Conservation (phyloP, 1,284 basidiomycete species). For the Grifola frondosa region DNA sequence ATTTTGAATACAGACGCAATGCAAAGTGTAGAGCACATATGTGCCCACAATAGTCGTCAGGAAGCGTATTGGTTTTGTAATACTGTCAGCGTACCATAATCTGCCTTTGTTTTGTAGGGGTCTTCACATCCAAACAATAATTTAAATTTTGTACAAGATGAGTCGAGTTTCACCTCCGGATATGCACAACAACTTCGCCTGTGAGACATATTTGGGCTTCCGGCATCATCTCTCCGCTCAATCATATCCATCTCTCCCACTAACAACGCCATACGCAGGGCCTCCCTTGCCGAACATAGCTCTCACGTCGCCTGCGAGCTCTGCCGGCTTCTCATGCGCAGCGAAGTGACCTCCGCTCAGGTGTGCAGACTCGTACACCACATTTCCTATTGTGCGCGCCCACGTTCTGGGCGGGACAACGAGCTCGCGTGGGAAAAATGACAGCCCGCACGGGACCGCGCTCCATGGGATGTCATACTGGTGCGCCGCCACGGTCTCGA, state of each 20-base stretch:
- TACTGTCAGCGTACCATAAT: too few relatives aligned
- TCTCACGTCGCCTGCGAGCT: slow-evolving; percentile 28
- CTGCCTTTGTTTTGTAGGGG: background rate
- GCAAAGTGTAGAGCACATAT: too few relatives aligned
- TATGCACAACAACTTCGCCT: too few relatives aligned
- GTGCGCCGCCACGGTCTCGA: slow-evolving; percentile 31
- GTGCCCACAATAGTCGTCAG: too few relatives aligned
- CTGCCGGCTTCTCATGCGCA: slow-evolving; percentile 29
- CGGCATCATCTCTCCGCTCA: too few relatives aligned
- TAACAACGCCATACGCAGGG: slow-evolving; percentile 27
- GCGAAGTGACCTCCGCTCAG: slow-evolving; percentile 33
- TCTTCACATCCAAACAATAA: background rate
- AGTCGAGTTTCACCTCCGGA: too few relatives aligned
- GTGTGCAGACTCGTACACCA: slow-evolving; percentile 28
- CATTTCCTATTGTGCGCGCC: slow-evolving; percentile 27
- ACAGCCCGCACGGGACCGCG: slow-evolving; percentile 46
- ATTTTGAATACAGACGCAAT: too few relatives aligned
- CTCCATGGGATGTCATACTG: slow-evolving; percentile 9
- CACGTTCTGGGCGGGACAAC: slow-evolving; percentile 39
- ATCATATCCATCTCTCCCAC: slow-evolving; percentile 23
- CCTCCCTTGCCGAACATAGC: slow-evolving; percentile 32
- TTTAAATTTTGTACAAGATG: too few relatives aligned
- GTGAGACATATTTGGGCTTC: too few relatives aligned
- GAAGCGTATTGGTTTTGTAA: too few relatives aligned
- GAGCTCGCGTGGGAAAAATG: slow-evolving; percentile 49